Evolutionary conservation across 2,329 filamentous ascomycete genomes (phyloP).

Genomic region (Ceratocystis cacaofunesta): DNA sequence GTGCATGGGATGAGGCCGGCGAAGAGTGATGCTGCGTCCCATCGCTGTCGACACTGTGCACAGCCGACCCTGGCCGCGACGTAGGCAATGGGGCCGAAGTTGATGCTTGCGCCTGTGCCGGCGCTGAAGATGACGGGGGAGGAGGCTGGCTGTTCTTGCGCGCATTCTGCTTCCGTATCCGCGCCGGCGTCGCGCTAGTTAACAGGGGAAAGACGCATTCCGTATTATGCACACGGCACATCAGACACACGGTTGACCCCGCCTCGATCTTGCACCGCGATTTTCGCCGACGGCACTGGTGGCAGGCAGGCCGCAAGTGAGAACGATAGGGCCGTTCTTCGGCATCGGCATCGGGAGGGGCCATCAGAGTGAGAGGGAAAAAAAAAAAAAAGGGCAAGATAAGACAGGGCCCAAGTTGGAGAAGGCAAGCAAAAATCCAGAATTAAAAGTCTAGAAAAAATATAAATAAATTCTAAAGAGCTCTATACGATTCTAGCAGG

Average conservation of each 20-base stretch:
- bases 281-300: slow-evolving; percentile 44
- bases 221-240: slow-evolving; percentile 43
- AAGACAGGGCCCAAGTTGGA: not conserved
- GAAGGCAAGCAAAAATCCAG: not conserved
- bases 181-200: slow-evolving; percentile 19
- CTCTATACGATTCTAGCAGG: not conserved
- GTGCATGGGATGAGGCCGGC: not conserved
- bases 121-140: not conserved
- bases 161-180: slow-evolving; percentile 14
- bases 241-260: slow-evolving; percentile 36
- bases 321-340: slow-evolving; percentile 41
- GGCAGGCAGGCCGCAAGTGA: slow-evolving; percentile 45
- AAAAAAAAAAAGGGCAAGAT: not conserved
- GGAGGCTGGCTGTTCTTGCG: slow-evolving; percentile 6
- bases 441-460: not conserved
- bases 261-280: slow-evolving; percentile 45
- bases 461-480: not conserved
- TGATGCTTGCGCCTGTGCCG: not conserved
- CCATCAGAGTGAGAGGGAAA: not conserved
- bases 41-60: no score
- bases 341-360: slow-evolving; percentile 1
- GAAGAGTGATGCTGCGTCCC: not conserved
- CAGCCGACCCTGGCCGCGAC: not conserved
- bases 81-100: not conserved
- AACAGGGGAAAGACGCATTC: slow-evolving; percentile 38